Evolutionary conservation across 345 rosid genomes (phyloP).

Genomic region (Pugionium dolabratum): DNA sequence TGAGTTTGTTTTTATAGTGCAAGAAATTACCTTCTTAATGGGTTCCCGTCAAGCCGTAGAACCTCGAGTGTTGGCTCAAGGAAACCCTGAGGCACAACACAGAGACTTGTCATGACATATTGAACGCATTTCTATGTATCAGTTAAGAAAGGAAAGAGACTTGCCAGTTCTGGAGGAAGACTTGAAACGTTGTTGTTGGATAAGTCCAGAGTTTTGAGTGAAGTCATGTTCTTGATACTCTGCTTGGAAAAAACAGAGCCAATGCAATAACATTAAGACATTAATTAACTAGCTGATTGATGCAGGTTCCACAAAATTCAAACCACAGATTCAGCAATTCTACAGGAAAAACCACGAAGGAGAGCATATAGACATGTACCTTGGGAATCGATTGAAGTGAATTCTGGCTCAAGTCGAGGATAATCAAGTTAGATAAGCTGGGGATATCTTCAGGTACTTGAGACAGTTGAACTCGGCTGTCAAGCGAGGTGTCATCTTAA

Average conservation of each 20-base stretch:
- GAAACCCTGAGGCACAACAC: constrained; percentile 56
- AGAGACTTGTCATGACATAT: not conserved
- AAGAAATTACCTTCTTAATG: constrained; percentile 69
- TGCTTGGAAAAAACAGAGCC: constrained; percentile 39
- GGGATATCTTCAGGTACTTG: constrained; percentile 71
- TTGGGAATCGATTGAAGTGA: constrained; percentile 66
- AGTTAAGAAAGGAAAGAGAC: constrained; percentile 14
- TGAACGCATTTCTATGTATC: not conserved
- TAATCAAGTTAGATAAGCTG: constrained; percentile 55
- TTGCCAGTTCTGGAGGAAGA: constrained; percentile 78
- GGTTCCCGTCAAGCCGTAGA: constrained; percentile 85
- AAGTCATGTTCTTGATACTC: constrained; percentile 65
- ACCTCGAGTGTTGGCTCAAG: constrained; percentile 80
- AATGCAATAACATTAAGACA: constrained; percentile 8
- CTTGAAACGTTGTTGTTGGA: constrained; percentile 83
- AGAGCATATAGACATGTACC: constrained; percentile 40
- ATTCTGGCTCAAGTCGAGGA: constrained; percentile 84
- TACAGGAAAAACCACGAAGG: not conserved
- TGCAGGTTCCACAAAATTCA: constrained; percentile 17
- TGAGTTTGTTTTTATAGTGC: not conserved
- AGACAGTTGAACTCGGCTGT: constrained; percentile 67
- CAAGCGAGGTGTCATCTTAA: constrained; percentile 23
- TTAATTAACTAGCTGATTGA: constrained; percentile 15
- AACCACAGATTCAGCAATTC: constrained; percentile 8
- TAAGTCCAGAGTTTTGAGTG: constrained; percentile 75